These are phyloP conservation scores for Fraxinus pennsylvanica DNA, from an alignment of 257 asterid genomes.

Conservation along the genomic window DNA sequence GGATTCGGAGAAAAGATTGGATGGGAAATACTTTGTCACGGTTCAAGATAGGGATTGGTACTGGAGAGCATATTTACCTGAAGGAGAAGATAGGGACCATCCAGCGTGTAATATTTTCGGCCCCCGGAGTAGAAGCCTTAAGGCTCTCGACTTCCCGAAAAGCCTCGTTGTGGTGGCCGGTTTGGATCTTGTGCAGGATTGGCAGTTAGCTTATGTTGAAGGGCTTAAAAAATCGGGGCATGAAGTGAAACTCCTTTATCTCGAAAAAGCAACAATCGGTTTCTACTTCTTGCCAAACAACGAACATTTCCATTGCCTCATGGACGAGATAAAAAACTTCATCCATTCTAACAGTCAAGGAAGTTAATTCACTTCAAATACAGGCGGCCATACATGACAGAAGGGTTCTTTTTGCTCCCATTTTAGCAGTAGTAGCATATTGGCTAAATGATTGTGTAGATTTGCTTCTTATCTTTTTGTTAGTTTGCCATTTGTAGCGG, in stretches of 20 bases:
- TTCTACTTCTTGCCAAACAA: slow-evolving; percentile 88
- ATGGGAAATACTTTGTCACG: slow-evolving; percentile 72
- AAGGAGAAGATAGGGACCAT: slow-evolving; percentile 78
- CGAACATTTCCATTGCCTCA: slow-evolving; percentile 60
- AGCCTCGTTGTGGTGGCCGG: slow-evolving; percentile 83
- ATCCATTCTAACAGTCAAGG: slow-evolving; percentile 30
- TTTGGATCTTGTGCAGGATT: slow-evolving; percentile 74
- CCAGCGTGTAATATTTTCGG: slow-evolving; percentile 87
- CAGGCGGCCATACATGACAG: slow-evolving; percentile 26
- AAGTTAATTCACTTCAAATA: slow-evolving; percentile 24
- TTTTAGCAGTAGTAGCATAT: slow-evolving; percentile 34
- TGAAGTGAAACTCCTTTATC: slow-evolving; percentile 55
- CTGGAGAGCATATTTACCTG: slow-evolving; percentile 81
- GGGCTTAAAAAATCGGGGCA: slow-evolving; percentile 55
- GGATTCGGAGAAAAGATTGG: slow-evolving; percentile 62
- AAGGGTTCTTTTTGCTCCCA: slow-evolving; percentile 14
- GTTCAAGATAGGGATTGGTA: slow-evolving; percentile 85
- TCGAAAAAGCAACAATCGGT: slow-evolving; percentile 77
- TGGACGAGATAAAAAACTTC: slow-evolving; percentile 62
- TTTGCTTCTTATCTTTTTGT: slow-evolving; percentile 29
- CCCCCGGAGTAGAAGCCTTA: slow-evolving; percentile 47
- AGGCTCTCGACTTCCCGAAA: slow-evolving; percentile 52
- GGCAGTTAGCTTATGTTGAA: slow-evolving; percentile 73
- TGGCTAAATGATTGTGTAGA: slow-evolving; percentile 53
- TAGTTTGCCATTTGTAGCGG: slow-evolving; percentile 31